A percentile compares a stretch with the other conserved stretches of the same genome.
These are phyloP conservation scores for Smithsoniella earleae DNA, from an alignment of 163 green algal species.

Conservation along the genomic window DNA sequence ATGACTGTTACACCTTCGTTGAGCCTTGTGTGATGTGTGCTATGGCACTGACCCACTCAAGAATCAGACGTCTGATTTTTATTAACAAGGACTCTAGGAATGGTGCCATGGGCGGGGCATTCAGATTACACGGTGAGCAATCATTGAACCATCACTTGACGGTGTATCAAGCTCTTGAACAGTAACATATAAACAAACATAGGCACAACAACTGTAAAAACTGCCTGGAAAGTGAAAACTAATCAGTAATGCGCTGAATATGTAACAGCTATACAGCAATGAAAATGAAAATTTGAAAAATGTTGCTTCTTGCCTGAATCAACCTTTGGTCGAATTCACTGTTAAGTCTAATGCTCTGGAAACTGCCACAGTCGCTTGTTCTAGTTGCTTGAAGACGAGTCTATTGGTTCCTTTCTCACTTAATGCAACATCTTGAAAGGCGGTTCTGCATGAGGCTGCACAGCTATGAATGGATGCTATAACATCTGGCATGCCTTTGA, in stretches of 20 bases:
- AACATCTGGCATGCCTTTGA: slow-evolving; percentile 20
- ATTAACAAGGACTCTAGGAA: slow-evolving; percentile 35
- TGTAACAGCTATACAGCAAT: too few species aligned
- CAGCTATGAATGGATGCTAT: background rate
- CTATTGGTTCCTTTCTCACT: too few species aligned
- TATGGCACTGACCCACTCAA: slow-evolving; percentile 83
- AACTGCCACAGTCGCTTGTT: background rate
- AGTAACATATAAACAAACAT: background rate
- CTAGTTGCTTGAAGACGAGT: background rate
- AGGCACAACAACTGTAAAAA: background rate
- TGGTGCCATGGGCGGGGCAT: slow-evolving; percentile 56
- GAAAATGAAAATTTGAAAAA: too few species aligned
- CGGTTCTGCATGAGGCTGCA: background rate
- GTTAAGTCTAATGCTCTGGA: background rate
- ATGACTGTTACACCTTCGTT: slow-evolving; percentile 65
- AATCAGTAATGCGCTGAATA: too few species aligned
- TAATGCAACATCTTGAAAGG: background rate
- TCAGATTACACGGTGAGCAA: slow-evolving; percentile 56
- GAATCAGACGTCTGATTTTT: slow-evolving; percentile 69
- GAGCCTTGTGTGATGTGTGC: slow-evolving; percentile 93
- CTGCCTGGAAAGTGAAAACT: too few species aligned
- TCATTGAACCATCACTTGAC: slow-evolving; percentile 85
- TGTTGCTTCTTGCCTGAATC: too few species aligned
- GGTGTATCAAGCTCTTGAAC: slow-evolving; percentile 51
- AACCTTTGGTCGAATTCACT: too few species aligned